Base-by-base conservation (phyloP, 768 basidiomycete genomes). In the Boletus pseudo-olivaceus region DNA sequence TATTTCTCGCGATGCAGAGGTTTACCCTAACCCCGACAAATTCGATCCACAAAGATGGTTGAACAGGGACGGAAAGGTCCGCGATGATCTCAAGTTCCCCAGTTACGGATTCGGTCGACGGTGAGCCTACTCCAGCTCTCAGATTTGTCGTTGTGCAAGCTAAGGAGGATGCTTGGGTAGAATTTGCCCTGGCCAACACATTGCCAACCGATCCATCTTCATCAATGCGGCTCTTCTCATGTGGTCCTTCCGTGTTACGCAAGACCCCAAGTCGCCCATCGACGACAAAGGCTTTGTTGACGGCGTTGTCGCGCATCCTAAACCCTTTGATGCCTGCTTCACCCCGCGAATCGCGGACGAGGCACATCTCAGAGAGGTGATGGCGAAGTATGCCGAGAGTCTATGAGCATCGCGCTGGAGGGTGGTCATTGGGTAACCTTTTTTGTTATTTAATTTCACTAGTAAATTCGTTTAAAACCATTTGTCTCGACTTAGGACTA, bases 151-250 rank as follows among this genome's bases (percentile, higher is more conserved):
- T 4, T 8, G 19, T 19, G 19, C n/a, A 2, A 11, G 29, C 57
- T 41, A n/a, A 57, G 12, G 41, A n/a, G 43, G 33, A 33, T 19
- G 17, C 33, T 49, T 19, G 14, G n/a, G 6, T 17, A 81, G 85
- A n/a, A 74, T 87, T 7, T 88, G 85, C 55, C 85, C 84, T 0
- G 85, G 85, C 0, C 79, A 81, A 60, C 78, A 85, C 64, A 78
- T 88, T 32, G 85, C 68, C 26, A 67, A 71, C 68, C 78, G 84
- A 6, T 88, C 86, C 7, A 67, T 88, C 3, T 85, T 84, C 60
- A 73, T 88, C 57, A 88, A 84, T 53, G 78, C 82, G 0, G 83
- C 83, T 0, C 74, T 86, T 14, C 69, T 84, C 2, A 67, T 85
- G 33, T 88, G 85, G 84, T 81, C 85, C 0, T 88, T 88, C 74